Evolutionary conservation across 2,329 filamentous ascomycete species (phyloP).

Genomic region (Arthrinium phaeospermum): DNA sequence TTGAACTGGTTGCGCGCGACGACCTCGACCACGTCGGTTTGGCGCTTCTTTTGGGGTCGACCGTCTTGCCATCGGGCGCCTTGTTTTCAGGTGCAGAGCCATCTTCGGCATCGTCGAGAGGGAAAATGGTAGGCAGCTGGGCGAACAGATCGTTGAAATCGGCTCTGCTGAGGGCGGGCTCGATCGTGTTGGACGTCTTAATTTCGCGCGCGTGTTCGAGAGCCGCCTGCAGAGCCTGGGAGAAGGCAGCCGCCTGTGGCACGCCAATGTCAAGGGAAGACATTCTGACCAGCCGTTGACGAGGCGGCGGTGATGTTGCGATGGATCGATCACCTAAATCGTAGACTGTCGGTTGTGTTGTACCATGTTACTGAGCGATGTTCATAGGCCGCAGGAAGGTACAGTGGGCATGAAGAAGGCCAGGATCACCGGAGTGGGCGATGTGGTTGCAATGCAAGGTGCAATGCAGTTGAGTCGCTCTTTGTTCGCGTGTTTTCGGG

Average conservation of each 20-base stretch:
- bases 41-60: constrained; percentile 49
- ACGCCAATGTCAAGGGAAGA: constrained; percentile 55
- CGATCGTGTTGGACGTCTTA: constrained; percentile 67
- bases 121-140: constrained; percentile 51
- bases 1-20: constrained; percentile 84
- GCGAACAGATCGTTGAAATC: constrained; percentile 61
- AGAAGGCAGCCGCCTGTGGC: constrained; percentile 59
- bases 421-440: neutral
- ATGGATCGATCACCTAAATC: constrained; percentile 11
- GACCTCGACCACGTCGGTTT: constrained; percentile 79
- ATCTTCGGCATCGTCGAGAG: constrained; percentile 35
- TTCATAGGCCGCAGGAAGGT: neutral
- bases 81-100: constrained; percentile 33
- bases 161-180: constrained; percentile 75
- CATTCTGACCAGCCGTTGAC: constrained; percentile 43
- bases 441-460: constrained; percentile 3
- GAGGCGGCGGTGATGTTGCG: constrained; percentile 9
- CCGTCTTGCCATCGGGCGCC: constrained; percentile 38
- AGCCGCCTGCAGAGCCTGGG: constrained; percentile 59
- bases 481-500: constrained; percentile 13
- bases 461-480: neutral
- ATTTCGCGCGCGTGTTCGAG: constrained; percentile 62
- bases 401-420: neutral
- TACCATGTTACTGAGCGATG: constrained; percentile 2
- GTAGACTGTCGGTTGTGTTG: constrained; percentile 12